These are phyloP conservation scores for Lepidium didymum DNA, from an alignment of 345 rosid genomes.

Conservation along the genomic window DNA sequence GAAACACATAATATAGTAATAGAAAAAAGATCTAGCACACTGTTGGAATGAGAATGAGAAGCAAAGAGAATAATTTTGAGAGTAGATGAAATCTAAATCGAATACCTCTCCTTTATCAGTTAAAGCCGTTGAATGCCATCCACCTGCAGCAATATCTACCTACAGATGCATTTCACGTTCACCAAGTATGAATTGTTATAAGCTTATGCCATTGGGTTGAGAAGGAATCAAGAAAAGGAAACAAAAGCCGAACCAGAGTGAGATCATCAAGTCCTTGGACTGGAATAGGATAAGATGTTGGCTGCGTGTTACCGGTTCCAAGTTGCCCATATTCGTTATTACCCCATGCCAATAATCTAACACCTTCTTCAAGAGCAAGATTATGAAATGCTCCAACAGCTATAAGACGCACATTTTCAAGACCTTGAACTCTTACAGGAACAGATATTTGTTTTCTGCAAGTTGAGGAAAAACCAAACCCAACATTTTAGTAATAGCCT, in stretches of 20 bases:
- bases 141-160: slow-evolving; percentile 99
- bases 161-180: slow-evolving; percentile 9
- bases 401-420: slow-evolving; percentile 74
- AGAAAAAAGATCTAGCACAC: background rate
- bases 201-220: background rate
- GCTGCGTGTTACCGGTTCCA: slow-evolving; percentile 98
- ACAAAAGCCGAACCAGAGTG: slow-evolving; percentile 53
- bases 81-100: background rate
- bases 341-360: slow-evolving; percentile 92
- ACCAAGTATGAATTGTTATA: background rate
- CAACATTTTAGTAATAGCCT: background rate
- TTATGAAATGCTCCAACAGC: slow-evolving; percentile 99
- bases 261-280: slow-evolving; percentile 81
- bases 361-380: slow-evolving; percentile 91
- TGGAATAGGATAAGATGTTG: slow-evolving; percentile 79
- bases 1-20: background rate
- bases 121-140: slow-evolving; percentile 97
- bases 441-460: slow-evolving; percentile 86
- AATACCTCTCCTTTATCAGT: slow-evolving; percentile 83
- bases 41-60: background rate
- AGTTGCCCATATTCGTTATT: slow-evolving; percentile 98
- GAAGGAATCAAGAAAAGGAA: background rate
- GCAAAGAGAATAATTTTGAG: background rate
- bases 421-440: slow-evolving; percentile 98
- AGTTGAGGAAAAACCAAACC: background rate